phyloP scores from a whole-genome alignment of 1,284 basidiomycete species.

The Irpex sp. region DNA sequence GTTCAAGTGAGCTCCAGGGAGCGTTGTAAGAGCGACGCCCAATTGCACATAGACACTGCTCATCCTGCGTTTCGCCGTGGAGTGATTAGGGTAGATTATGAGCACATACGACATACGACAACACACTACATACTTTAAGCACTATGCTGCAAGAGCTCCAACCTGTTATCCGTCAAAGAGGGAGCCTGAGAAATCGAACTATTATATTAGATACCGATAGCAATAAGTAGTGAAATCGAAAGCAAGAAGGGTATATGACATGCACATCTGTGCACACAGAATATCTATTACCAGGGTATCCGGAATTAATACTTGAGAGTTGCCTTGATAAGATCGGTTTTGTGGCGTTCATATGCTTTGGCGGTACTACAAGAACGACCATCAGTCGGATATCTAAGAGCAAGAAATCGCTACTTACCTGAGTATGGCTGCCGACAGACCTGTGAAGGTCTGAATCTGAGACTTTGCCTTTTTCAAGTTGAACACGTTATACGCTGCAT shows the following conservation, averaged over 20 bases:
- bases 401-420: slow-evolving; percentile 46
- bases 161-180: too few species aligned
- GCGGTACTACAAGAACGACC: slow-evolving; percentile 42
- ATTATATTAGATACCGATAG: too few species aligned
- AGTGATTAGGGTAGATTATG: too few species aligned
- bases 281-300: not conserved
- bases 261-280: not conserved
- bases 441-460: slow-evolving; percentile 61
- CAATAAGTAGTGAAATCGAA: not conserved
- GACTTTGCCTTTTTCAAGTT: slow-evolving; percentile 54
- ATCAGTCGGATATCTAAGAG: not conserved
- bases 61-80: too few species aligned
- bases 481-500: slow-evolving; percentile 53
- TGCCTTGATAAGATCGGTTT: slow-evolving; percentile 53
- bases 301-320: slow-evolving; percentile 9
- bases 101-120: too few species aligned
- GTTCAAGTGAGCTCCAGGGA: too few species aligned
- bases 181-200: too few species aligned
- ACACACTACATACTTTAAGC: too few species aligned
- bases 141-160: too few species aligned
- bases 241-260: not conserved
- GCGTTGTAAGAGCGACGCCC: too few species aligned
- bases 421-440: slow-evolving; percentile 63
- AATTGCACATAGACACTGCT: too few species aligned
- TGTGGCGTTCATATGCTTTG: slow-evolving; percentile 70